phyloP scores from a whole-genome alignment of 164 flowering plant species.

The Protea cynaroides region DNA sequence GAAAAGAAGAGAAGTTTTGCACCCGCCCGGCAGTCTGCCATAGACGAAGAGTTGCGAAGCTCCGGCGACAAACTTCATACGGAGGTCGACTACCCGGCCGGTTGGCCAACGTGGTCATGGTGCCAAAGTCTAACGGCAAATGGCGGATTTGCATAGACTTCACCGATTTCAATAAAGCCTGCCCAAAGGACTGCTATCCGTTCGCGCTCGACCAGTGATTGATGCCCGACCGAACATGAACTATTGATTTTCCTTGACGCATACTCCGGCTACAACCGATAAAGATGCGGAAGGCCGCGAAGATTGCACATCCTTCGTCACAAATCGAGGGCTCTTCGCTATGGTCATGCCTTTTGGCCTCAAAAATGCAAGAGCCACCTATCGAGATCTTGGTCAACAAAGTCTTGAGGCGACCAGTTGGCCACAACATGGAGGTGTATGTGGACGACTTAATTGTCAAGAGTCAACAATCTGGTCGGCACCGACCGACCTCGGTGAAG shows the following conservation, averaged over 20 bases:
- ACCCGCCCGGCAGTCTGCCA: too few species aligned
- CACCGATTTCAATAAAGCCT: background rate
- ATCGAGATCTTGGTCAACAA: background rate
- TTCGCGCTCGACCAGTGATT: background rate
- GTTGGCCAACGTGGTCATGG: background rate
- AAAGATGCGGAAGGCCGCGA: background rate
- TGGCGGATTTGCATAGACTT: background rate
- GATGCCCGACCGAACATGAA: background rate
- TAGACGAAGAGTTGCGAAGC: too few species aligned
- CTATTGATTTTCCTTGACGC: background rate
- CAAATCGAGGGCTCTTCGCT: background rate
- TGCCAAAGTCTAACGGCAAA: background rate
- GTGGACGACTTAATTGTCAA: background rate
- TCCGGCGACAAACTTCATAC: too few species aligned
- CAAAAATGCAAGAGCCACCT: background rate
- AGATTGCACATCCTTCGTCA: background rate
- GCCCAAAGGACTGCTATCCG: background rate
- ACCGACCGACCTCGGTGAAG: too few species aligned
- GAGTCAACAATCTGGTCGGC: too few species aligned
- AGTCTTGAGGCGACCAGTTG: too few species aligned
- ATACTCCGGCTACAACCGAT: background rate
- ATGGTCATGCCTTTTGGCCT: background rate
- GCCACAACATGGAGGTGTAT: background rate
- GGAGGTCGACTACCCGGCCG: too few species aligned
- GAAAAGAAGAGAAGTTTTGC: too few species aligned